phyloP scores from a whole-genome alignment of 139 green algal genomes.

The Dunaliella sp. region DNA sequence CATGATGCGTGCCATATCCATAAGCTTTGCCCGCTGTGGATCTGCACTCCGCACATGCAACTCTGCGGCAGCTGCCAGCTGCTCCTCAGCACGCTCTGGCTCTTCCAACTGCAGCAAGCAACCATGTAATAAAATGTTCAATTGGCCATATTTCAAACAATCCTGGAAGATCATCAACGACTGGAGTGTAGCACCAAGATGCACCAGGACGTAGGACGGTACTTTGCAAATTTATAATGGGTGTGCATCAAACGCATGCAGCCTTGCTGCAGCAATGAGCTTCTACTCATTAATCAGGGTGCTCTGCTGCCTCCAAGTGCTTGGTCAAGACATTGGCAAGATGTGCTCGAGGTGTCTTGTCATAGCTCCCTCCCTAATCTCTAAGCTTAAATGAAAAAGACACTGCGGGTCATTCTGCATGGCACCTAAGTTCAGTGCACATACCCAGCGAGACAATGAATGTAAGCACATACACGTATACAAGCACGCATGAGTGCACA shows the following conservation, averaged over 20 bases:
- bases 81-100: slow-evolving; percentile 26
- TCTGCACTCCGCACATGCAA: slow-evolving; percentile 15
- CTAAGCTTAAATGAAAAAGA: background rate
- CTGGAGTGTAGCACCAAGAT: background rate
- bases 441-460: background rate
- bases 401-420: background rate
- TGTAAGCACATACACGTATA: background rate
- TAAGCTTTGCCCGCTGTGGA: slow-evolving; percentile 27
- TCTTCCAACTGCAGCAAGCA: slow-evolving; percentile 50
- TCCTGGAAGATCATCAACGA: background rate
- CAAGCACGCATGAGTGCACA: background rate
- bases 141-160: background rate
- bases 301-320: too few species aligned
- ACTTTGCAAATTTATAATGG: background rate
- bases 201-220: background rate
- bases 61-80: slow-evolving; percentile 30
- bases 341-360: background rate
- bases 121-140: background rate
- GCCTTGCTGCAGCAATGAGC: too few species aligned
- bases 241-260: too few species aligned
- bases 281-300: too few species aligned
- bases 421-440: background rate
- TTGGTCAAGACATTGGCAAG: background rate
- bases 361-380: background rate
- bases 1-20: slow-evolving; percentile 49